Evolutionary conservation across 2,329 filamentous ascomycete species (phyloP), one percentile per base, ranked within the genome.

Genomic region (Exophiala dermatitidis): DNA sequence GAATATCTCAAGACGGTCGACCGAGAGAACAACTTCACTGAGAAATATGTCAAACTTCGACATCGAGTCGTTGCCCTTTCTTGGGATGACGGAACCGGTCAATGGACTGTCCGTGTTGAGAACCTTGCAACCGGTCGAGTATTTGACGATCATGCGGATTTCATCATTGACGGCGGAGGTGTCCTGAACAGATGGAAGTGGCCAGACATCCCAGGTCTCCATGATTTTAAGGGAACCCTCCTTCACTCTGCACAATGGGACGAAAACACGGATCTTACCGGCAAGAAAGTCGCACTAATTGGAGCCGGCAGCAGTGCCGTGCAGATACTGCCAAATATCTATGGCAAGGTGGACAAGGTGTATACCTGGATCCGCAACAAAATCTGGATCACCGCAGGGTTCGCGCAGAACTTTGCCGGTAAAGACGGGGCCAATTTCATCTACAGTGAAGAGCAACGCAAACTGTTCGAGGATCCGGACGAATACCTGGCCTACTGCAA

Each of bases 291-390:
- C 5, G 64, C 61, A 2, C 42, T 66, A 5, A 56, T 66, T 31
- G 60, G 64, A 5, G 59, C 58, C 36, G 64, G 63, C 8, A 60
- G 59, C 7, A 59, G 53, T 12, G 63, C 56, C 3, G 56, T 63
- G 4, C 62, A 65, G 40, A 54, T 63, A 29, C 60, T 72, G 10
- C 69, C 71, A 0, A 68, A 67, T 0, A 68, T 73, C 44, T 69
- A 73, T 44, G 66, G 68, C 6, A 60, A 69, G 10, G 71, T 68
- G 55, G 60, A 47, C 8, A 60, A 61, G 38, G 30, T 67, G 1
- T 61, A 63, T 8, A 68, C 64, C 19, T 69, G 61, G 50, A 59
- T 68, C 32, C 65, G 67, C 2, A 58, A 46, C 10, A 57, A 65
- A 5, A 68, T 64, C 5, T 68, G 66, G 65, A 54, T 68, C 7